These are phyloP conservation scores for Coemansia sp. DNA, from an alignment of 192 early-diverging fungal species.

Conservation along the genomic window DNA sequence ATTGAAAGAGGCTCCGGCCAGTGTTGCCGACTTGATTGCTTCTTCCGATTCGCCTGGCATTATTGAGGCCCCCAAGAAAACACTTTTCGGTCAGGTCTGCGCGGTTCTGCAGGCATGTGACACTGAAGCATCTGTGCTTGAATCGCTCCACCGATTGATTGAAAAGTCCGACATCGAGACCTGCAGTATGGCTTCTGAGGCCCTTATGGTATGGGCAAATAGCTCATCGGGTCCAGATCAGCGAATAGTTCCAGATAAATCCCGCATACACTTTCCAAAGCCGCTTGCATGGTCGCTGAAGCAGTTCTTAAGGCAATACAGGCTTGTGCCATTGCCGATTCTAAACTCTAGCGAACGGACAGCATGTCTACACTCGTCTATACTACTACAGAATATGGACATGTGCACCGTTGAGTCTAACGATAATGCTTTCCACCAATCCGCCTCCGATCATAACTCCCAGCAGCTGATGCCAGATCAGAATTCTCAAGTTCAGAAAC, in stretches of 20 bases:
- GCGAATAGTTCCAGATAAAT: not conserved
- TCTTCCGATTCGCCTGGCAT: not conserved
- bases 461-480: not conserved
- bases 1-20: not conserved
- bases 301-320: conserved; percentile 27
- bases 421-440: too few species aligned
- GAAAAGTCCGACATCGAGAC: conserved; percentile 2
- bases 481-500: too few species aligned
- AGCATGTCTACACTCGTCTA: not conserved
- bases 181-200: conserved; percentile 11
- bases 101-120: conserved; percentile 3
- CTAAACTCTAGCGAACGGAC: conserved; percentile 15
- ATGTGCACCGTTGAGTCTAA: not conserved
- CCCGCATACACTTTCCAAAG: conserved; percentile 1
- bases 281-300: conserved; percentile 25
- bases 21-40: not conserved
- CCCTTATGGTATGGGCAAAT: conserved; percentile 11
- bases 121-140: not conserved
- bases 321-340: conserved; percentile 34
- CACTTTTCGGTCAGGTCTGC: not conserved
- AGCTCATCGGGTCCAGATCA: not conserved
- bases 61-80: not conserved
- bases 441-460: too few species aligned
- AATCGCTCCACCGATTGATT: conserved; percentile 3
- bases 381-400: not conserved